Base-by-base conservation (phyloP, 345 rosid species). In the Salix exigua region DNA sequence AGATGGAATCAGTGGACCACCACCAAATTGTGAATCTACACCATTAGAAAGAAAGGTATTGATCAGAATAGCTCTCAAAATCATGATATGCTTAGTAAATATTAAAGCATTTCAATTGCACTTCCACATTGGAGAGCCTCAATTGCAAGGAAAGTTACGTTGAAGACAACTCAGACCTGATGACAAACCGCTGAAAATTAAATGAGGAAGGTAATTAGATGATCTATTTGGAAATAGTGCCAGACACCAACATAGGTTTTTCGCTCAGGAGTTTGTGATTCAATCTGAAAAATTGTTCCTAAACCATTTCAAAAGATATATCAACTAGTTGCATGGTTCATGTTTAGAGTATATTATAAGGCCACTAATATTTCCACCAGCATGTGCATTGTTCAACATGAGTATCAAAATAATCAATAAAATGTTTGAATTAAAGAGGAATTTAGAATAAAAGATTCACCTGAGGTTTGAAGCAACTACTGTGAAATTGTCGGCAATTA, bases 161-260 rank as follows among this genome's bases (percentile, higher is more conserved):
- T 94, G 97, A 75, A 94, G 92, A 78, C 98, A 94, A 72, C 79
- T 74, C 74, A 94, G 80, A 37, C 96, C 90, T 0, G 85, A 78
- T 9, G 87, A 82, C 75, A 81, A 77, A 81, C 70, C 73, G 35
- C 91, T 85, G 76, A 67, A 76, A 77, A 58, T 26, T 72, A 75
- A 78, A 76, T 37, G 72, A 72, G 44, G 19, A 77, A 75, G 14
- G 12, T 7, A n/a, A 26, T 79, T 37, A 28, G 44, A 23, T 26
- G 33, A 66, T 26, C 16, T 25, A 53, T 14, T 4, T 35, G 7
- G 28, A 38, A 62, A 73, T 23, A 28, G 28, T 28, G 28, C 28
- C 28, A 28, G 28, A 28, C 28, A 28, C 28, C 28, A 28, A 28
- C 28, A 28, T 28, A 28, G 28, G 28, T 28, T 28, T 28, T 28